A percentile compares a stretch with the other conserved stretches of the same genome.
Evolutionary conservation across 805 yeast species (phyloP).

Genomic region (Starmera pachycereana): DNA sequence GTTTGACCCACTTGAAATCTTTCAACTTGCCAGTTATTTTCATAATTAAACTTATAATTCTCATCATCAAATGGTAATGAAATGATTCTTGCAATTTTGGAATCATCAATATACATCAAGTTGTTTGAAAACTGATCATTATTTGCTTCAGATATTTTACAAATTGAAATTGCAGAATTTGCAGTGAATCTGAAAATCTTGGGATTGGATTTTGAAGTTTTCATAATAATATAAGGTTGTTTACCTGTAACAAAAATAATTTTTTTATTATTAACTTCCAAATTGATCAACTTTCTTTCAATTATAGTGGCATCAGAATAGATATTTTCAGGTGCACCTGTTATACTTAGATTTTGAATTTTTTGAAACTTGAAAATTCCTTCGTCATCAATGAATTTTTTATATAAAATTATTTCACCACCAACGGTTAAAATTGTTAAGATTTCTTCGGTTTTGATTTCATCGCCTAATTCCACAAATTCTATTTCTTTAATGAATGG

Average conservation of each 20-base stretch:
- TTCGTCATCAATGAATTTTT: slow-evolving; percentile 37
- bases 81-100: slow-evolving; percentile 53
- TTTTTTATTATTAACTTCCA: slow-evolving; percentile 45
- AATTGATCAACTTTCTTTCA: slow-evolving; percentile 57
- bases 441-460: slow-evolving; percentile 42
- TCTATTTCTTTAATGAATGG: slow-evolving; percentile 65
- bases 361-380: slow-evolving; percentile 32
- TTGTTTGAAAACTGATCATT: slow-evolving; percentile 7
- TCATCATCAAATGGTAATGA: slow-evolving; percentile 22
- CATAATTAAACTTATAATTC: slow-evolving; percentile 32
- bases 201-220: slow-evolving; percentile 53
- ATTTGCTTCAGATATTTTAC: slow-evolving; percentile 31
- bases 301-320: slow-evolving; percentile 48
- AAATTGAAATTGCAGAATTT: slow-evolving; percentile 56
- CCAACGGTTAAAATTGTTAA: slow-evolving; percentile 68
- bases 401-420: slow-evolving; percentile 67
- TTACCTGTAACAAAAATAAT: slow-evolving; percentile 66
- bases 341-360: slow-evolving; percentile 31
- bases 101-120: slow-evolving; percentile 61
- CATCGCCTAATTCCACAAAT: slow-evolving; percentile 55
- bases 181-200: slow-evolving; percentile 57
- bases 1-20: slow-evolving; percentile 46
- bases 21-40: slow-evolving; percentile 50
- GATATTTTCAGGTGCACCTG: slow-evolving; percentile 78
- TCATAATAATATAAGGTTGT: slow-evolving; percentile 59